Base-by-base conservation (phyloP, 2,329 filamentous ascomycete genomes). In the Calonectria ilicicola region DNA sequence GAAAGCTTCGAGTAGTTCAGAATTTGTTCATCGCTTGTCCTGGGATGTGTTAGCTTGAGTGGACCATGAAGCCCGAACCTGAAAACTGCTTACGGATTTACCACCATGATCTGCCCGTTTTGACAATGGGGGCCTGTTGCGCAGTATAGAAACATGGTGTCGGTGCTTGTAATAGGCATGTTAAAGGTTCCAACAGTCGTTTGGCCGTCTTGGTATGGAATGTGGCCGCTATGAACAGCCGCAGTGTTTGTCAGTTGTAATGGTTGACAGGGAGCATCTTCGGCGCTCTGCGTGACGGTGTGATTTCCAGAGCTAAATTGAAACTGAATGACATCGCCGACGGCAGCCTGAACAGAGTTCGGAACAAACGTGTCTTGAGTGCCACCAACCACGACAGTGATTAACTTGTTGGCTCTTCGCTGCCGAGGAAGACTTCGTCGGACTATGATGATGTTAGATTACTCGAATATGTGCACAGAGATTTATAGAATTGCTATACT, bases 81-180 rank as follows among this genome's bases (percentile, higher is more conserved):
- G 15, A 2, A 10, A 21, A 6, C 29, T 10, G 76, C 83, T 72
- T 69, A 85, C 84, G 86, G 85, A 70, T 90, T 90, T 46, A 90
- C 84, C 7, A 88, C 84, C 81, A 88, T 85, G 32, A 87, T 84
- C 83, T 89, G 89, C 9, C 88, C 88, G 10, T 77, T 78, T 76
- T 88, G 85, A 56, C 89, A 90, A 70, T 90, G 88, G 3, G 84
- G 85, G 0, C 81, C 84, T 2, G 85, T 85, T 0, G 87, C 86
- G 69, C 88, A 90, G 78, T 89, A 90, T 38, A 88, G 73, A 78
- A 87, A 90, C 70, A 89, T 85, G 7, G 87, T 83, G 2, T 85
- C 82, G 0, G 84, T 82, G 70, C 82, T 84, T 32, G 83, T 84
- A 21, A 90, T 79, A 14, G 83, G 82, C 78, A 90, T 83, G 69